Evolutionary conservation across 768 basidiomycete species (phyloP).

Genomic region (Boletus pseudo-olivaceus): DNA sequence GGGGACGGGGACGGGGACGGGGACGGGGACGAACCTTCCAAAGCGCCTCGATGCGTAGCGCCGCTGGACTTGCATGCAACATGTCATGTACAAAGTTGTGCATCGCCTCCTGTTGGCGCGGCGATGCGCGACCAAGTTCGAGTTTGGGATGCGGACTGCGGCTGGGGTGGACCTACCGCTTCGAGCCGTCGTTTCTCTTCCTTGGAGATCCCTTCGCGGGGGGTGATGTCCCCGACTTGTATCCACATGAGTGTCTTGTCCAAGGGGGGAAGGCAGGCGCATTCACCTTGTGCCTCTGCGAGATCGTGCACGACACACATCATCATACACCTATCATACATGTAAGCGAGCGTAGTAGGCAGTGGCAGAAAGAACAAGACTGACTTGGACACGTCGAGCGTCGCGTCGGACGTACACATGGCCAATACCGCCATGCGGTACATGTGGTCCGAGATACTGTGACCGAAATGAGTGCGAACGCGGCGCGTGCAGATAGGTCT

Average conservation of each 20-base stretch:
- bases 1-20: too few relatives aligned
- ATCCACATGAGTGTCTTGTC: neutral
- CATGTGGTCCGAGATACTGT: conserved; percentile 94
- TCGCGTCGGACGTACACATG: conserved; percentile 76
- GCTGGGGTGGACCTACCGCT: conserved; percentile 41
- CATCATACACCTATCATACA: conserved; percentile 62
- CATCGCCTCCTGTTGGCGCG: conserved; percentile 70
- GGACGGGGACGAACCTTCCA: conserved; percentile 52
- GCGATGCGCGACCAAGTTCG: neutral
- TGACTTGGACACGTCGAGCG: conserved; percentile 71
- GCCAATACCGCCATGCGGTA: conserved; percentile 94
- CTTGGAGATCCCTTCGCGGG: conserved; percentile 81
- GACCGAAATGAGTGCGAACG: neutral
- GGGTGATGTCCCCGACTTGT: conserved; percentile 89
- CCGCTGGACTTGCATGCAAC: conserved; percentile 72
- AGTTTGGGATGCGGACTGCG: neutral
- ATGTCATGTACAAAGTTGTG: conserved; percentile 84
- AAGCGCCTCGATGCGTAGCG: conserved; percentile 60
- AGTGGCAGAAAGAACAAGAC: conserved; percentile 13
- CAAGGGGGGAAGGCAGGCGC: neutral
- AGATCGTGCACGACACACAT: conserved; percentile 92
- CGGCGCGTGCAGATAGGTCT: too few relatives aligned
- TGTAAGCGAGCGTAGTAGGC: too few relatives aligned
- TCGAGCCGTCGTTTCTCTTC: conserved; percentile 77
- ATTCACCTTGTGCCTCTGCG: conserved; percentile 85